phyloP scores from a whole-genome alignment of 768 basidiomycete genomes.

The Lentinula sp. region DNA sequence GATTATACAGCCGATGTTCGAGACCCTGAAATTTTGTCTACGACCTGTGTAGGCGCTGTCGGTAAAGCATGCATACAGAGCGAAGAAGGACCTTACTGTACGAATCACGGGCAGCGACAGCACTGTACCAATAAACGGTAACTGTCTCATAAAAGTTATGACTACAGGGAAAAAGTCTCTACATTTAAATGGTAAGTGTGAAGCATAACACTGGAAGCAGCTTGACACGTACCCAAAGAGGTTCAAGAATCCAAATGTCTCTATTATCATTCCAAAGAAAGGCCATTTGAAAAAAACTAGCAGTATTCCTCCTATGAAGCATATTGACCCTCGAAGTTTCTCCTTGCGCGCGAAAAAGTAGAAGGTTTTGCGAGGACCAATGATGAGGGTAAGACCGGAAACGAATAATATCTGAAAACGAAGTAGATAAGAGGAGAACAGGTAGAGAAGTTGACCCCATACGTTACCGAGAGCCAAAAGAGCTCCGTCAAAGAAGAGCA shows the following conservation, averaged over 20 bases:
- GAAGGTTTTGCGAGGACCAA: slow-evolving; percentile 95
- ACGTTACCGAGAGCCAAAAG: slow-evolving; percentile 97
- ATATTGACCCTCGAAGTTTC: slow-evolving; percentile 85
- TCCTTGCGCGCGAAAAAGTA: slow-evolving; percentile 96
- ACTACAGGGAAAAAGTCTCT: slow-evolving; percentile 99
- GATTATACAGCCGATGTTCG: slow-evolving; percentile 62
- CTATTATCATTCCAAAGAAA: slow-evolving; percentile 87
- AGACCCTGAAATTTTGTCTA: slow-evolving; percentile 77
- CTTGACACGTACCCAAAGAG: slow-evolving; percentile 77
- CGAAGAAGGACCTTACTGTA: slow-evolving; percentile 45
- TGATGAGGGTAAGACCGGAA: slow-evolving; percentile 91
- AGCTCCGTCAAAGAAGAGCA: slow-evolving; percentile 95
- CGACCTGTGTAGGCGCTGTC: slow-evolving; percentile 40
- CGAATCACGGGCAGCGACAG: slow-evolving; percentile 86
- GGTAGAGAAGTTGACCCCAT: background rate
- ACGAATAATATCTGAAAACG: slow-evolving; percentile 82
- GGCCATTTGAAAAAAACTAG: slow-evolving; percentile 96
- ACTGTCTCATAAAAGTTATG: slow-evolving; percentile 90
- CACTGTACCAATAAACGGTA: slow-evolving; percentile 86
- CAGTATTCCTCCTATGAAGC: slow-evolving; percentile 85
- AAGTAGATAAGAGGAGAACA: background rate
- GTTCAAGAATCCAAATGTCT: slow-evolving; percentile 96
- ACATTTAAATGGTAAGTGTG: slow-evolving; percentile 10
- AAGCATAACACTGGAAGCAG: slow-evolving; percentile 1
- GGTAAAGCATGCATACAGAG: background rate